Base-by-base conservation (phyloP, 225 moss, liverwort and hornwort species). In the Marchantia polymorpha region DNA sequence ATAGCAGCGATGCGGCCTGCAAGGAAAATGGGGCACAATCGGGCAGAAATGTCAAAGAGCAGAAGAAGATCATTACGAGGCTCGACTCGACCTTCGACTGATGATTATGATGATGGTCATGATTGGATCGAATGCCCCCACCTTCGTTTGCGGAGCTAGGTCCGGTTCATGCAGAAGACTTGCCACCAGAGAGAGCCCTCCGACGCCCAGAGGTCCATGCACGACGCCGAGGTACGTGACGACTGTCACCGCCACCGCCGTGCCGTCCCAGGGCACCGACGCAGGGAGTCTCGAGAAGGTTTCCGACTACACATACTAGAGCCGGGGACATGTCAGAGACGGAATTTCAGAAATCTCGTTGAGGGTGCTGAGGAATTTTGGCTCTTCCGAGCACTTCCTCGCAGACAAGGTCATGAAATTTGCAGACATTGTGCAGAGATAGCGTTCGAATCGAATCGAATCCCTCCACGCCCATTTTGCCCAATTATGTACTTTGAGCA, bases 131-230 rank as follows among this genome's bases (percentile, higher is more conserved):
- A n/a, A 76, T 31, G 20, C 10, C 50, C 81, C 56, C 55, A 91
- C 93, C 91, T 91, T 86, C 52, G 84, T 86, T 66, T 89, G 82
- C 9, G 88, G 86, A 85, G 86, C 83, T 60, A 77, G 39, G 19
- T 80, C 77, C 75, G 89, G 80, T 68, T 83, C 77, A 48, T 90
- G 87, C 6, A 90, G 73, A 25, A 91, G 10, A 77, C 89, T 87
- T 63, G 89, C 88, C 70, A 91, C 86, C 22, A 91, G 75, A 69
- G 89, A 89, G 49, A 91, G 90, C 47, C 93, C 91, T 80, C 86
- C 89, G 10, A 91, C 83, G 25, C 89, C 89, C 48, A 91, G 69
- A 19, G 93, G 91, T 64, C 83, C 83, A 87, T 93, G 91, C 58
- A 93, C 84, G 20, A 88, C 88, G 10, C 89, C 48, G 87, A 90